Evolutionary conservation across 371 early-diverging fungal genomes (phyloP).

Genomic region (Syncephalastrum racemosum): DNA sequence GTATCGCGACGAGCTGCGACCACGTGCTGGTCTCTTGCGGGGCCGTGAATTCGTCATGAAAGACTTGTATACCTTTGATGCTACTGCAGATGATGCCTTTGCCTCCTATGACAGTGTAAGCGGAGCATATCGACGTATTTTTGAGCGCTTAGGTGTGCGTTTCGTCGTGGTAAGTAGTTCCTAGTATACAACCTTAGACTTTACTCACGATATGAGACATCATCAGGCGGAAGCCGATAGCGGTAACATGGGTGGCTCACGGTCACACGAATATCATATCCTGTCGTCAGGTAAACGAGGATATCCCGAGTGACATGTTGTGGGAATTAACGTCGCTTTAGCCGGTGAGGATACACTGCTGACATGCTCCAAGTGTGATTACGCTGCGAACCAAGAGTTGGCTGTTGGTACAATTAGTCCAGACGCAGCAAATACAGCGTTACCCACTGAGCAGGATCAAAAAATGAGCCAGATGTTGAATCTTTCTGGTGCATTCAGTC

Average conservation of each 20-base stretch:
- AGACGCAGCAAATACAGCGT: no score
- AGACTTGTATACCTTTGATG: constrained; percentile 91
- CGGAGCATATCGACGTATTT: constrained; percentile 73
- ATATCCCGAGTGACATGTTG: neutral
- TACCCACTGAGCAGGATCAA: no score
- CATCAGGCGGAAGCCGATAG: constrained; percentile 83
- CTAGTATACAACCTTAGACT: no score
- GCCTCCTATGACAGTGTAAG: constrained; percentile 72
- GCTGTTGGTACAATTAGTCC: constrained; percentile 30
- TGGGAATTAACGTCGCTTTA: constrained; percentile 3
- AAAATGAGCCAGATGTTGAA: no score
- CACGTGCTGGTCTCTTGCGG: constrained; percentile 80
- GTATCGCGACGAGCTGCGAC: constrained; percentile 84
- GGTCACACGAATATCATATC: constrained; percentile 90
- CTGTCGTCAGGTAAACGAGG: constrained; percentile 54
- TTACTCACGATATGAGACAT: neutral
- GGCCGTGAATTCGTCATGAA: constrained; percentile 95
- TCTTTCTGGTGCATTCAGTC: no score
- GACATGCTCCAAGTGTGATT: constrained; percentile 69
- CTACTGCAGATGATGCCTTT: constrained; percentile 62
- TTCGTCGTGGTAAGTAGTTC: constrained; percentile 63
- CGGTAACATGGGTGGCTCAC: constrained; percentile 87
- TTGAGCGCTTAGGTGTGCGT: constrained; percentile 73
- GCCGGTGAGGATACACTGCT: constrained; percentile 86
- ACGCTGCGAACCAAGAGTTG: constrained; percentile 81